Evolutionary conservation across 306 rosid species (phyloP).

Genomic region (Lathyrus oleraceus): DNA sequence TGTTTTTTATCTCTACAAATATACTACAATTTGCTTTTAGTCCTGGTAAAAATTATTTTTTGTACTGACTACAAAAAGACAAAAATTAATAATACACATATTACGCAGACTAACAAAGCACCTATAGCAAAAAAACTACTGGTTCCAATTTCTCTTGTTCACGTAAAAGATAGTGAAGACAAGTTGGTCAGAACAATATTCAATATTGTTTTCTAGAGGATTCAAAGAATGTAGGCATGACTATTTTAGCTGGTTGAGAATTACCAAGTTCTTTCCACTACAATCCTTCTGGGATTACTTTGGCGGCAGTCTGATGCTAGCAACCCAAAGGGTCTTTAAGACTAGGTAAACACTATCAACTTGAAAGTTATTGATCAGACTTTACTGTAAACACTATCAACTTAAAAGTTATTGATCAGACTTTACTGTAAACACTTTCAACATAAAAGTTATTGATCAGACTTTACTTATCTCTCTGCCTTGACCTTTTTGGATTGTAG

Average conservation of each 20-base stretch:
- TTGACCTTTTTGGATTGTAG: constrained; percentile 40
- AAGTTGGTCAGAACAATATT: constrained; percentile 81
- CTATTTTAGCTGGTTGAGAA: constrained; percentile 90
- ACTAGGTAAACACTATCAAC: constrained; percentile 57
- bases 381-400: constrained; percentile 33
- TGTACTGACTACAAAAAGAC: too few species aligned
- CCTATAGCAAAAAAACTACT: constrained; percentile 40
- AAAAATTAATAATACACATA: too few species aligned
- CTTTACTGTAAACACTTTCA: constrained; percentile 39
- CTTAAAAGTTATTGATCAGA: neutral
- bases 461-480: neutral
- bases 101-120: too few species aligned
- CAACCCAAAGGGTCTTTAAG: constrained; percentile 65
- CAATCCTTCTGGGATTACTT: constrained; percentile 78
- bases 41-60: too few species aligned
- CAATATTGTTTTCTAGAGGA: constrained; percentile 71
- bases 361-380: neutral
- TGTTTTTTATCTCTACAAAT: too few species aligned
- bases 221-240: constrained; percentile 82
- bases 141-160: constrained; percentile 54
- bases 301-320: constrained; percentile 90
- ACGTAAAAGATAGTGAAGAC: constrained; percentile 73
- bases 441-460: neutral
- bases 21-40: too few species aligned
- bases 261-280: constrained; percentile 93